phyloP scores from a whole-genome alignment of 306 rosid species.

The Heteromeles arbutifolia region DNA sequence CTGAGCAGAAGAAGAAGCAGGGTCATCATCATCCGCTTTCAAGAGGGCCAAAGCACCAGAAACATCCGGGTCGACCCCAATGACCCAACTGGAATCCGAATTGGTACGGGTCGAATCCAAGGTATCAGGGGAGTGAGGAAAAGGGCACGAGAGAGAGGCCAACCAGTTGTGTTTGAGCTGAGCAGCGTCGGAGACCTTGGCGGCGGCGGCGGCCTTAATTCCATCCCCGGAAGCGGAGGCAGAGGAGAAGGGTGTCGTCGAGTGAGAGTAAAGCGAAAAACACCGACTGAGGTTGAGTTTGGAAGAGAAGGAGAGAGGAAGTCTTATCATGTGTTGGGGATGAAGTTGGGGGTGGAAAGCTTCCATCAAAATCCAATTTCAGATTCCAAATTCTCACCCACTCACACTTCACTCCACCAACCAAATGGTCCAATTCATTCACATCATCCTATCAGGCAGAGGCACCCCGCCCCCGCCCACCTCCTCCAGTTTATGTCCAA shows the following conservation, averaged over 20 bases:
- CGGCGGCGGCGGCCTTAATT: not conserved
- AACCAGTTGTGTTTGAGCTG: conserved; percentile 74
- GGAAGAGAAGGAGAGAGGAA: conserved; percentile 1
- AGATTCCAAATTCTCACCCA: not conserved
- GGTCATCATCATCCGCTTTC: conserved; percentile 29
- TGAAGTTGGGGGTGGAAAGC: not conserved
- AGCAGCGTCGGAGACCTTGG: conserved; percentile 37
- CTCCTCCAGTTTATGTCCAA: too few species aligned
- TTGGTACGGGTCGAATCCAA: conserved; percentile 3
- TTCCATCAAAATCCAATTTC: not conserved
- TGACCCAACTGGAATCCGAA: conserved; percentile 45
- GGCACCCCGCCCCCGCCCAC: too few species aligned
- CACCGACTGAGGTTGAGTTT: not conserved
- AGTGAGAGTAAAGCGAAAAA: conserved; percentile 3
- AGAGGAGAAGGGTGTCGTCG: not conserved
- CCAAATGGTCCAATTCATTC: not conserved
- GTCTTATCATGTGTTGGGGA: not conserved
- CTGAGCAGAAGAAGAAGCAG: conserved; percentile 50
- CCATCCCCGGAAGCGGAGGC: not conserved
- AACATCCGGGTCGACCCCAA: conserved; percentile 83
- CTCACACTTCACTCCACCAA: not conserved
- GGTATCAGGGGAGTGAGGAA: conserved; percentile 15
- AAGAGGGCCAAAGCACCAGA: conserved; percentile 75
- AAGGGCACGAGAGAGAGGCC: conserved; percentile 66
- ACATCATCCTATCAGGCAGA: not conserved